phyloP scores from a whole-genome alignment of 257 asterid genomes.

The Fraxinus cuspidata region DNA sequence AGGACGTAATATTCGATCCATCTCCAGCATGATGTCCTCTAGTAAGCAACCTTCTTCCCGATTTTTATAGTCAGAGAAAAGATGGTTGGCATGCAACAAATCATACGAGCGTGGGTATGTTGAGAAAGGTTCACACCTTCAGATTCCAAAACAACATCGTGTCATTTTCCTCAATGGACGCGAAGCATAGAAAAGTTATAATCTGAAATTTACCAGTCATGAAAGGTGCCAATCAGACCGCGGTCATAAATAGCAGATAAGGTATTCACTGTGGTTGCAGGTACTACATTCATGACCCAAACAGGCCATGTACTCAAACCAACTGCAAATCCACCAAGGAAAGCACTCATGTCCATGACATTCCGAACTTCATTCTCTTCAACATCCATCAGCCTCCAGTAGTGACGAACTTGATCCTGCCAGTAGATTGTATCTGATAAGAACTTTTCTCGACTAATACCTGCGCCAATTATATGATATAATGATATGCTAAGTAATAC shows the following conservation, averaged over 20 bases:
- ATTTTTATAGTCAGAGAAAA: slow-evolving; percentile 60
- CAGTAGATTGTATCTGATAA: slow-evolving; percentile 78
- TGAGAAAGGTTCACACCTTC: slow-evolving; percentile 92
- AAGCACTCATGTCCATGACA: slow-evolving; percentile 91
- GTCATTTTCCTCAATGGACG: slow-evolving; percentile 7
- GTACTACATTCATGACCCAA: slow-evolving; percentile 90
- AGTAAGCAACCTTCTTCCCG: slow-evolving; percentile 69
- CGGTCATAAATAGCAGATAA: slow-evolving; percentile 77
- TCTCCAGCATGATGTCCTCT: slow-evolving; percentile 87
- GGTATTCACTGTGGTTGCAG: slow-evolving; percentile 58
- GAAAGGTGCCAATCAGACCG: slow-evolving; percentile 78
- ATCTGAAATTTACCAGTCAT: slow-evolving; percentile 66
- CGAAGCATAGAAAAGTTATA: background rate
- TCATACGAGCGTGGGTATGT: slow-evolving; percentile 92
- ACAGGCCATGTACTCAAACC: slow-evolving; percentile 82
- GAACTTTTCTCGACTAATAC: slow-evolving; percentile 57
- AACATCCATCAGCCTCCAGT: slow-evolving; percentile 83
- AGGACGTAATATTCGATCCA: slow-evolving; percentile 85
- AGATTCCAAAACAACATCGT: slow-evolving; percentile 18
- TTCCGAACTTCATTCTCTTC: slow-evolving; percentile 72
- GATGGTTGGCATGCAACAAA: slow-evolving; percentile 50
- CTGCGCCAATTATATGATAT: slow-evolving; percentile 39
- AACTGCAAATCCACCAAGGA: slow-evolving; percentile 88
- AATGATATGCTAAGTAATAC: background rate
- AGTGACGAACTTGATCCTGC: slow-evolving; percentile 95